Percentiles rank a stretch among this genome's conserved stretches.
Evolutionary conservation across 1,284 basidiomycete species (phyloP).

Genomic region (Fomitiporia mediterranea): DNA sequence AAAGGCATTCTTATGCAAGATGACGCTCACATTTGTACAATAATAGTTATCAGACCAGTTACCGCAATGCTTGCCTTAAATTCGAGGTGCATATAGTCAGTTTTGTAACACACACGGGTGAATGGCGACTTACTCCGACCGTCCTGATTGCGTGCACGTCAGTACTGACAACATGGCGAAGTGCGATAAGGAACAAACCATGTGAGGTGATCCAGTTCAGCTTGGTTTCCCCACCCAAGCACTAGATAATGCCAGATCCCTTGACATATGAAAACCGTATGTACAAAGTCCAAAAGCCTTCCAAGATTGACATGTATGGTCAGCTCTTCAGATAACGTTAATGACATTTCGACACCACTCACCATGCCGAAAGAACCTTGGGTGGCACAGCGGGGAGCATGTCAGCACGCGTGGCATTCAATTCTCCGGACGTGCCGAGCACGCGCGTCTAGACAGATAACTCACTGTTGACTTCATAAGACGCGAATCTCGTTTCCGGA

Average conservation of each 20-base stretch:
- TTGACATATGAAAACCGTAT: slow-evolving; percentile 19
- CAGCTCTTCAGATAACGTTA: background rate
- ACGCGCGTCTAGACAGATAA: background rate
- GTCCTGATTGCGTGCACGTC: slow-evolving; percentile 4
- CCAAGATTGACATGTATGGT: background rate
- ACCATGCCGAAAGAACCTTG: slow-evolving; percentile 17
- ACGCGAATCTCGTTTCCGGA: slow-evolving; percentile 10
- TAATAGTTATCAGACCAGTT: slow-evolving; percentile 17
- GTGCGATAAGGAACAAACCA: slow-evolving; percentile 9
- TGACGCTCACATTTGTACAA: slow-evolving; percentile 15
- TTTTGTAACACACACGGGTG: background rate
- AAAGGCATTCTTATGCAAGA: background rate
- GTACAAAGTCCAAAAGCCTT: slow-evolving; percentile 19
- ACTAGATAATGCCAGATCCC: slow-evolving; percentile 20
- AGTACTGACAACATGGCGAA: background rate
- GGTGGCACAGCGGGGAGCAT: background rate
- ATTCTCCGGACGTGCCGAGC: background rate
- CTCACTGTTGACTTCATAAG: slow-evolving; percentile 12
- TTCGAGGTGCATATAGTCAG: background rate
- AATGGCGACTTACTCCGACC: slow-evolving; percentile 11
- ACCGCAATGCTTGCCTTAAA: slow-evolving; percentile 17
- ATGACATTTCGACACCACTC: background rate
- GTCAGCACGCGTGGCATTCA: background rate
- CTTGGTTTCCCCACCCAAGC: slow-evolving; percentile 14
- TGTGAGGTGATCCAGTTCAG: slow-evolving; percentile 15